A percentile compares a stretch with the other conserved stretches of the same genome.
These are phyloP conservation scores for Dryas drummondii DNA, from an alignment of 306 rosid genomes.

Conservation along the genomic window DNA sequence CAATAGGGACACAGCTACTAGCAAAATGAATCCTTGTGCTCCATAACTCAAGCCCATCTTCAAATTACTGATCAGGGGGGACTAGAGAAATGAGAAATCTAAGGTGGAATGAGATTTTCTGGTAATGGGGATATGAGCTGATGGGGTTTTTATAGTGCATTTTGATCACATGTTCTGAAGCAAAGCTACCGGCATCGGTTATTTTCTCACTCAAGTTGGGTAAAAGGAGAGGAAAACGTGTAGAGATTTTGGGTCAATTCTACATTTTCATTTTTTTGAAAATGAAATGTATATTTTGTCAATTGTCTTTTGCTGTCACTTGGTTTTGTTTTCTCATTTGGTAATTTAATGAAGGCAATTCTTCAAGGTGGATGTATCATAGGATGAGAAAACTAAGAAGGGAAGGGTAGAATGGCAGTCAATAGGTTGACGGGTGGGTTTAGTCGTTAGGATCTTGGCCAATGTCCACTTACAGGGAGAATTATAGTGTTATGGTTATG, in stretches of 20 bases:
- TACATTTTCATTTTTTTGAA: background rate
- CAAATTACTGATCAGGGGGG: background rate
- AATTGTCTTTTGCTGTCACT: background rate
- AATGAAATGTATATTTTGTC: background rate
- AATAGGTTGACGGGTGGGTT: background rate
- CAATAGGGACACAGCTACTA: constrained; percentile 12
- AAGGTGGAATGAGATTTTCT: background rate
- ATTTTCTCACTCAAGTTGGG: background rate
- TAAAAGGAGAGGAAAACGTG: background rate
- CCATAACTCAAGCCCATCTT: constrained; percentile 9
- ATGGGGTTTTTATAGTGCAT: background rate
- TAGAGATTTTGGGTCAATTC: background rate
- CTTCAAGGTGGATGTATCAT: background rate
- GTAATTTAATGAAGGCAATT: no score
- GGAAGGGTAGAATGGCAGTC: background rate
- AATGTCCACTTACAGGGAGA: background rate
- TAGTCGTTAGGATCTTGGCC: background rate
- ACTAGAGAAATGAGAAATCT: no score
- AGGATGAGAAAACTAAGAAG: background rate
- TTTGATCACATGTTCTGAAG: background rate
- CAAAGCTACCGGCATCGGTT: background rate
- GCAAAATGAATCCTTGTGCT: constrained; percentile 4
- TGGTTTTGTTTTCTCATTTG: background rate
- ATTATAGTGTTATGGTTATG: background rate
- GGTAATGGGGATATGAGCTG: background rate